Evolutionary conservation across 2,329 filamentous ascomycete species (phyloP).

Genomic region (Arachnomyces sp.): DNA sequence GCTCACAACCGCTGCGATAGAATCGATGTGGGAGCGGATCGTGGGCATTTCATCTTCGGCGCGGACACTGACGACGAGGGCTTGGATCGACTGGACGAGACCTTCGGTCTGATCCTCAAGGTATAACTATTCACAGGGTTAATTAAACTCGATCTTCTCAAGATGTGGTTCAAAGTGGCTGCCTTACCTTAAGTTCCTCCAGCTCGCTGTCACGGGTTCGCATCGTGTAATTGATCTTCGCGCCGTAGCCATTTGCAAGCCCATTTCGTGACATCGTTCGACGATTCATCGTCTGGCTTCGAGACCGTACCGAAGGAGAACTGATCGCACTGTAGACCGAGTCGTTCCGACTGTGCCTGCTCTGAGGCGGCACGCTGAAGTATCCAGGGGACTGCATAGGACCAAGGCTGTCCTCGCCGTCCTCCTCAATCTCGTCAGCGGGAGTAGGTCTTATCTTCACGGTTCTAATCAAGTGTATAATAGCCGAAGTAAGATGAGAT

Average conservation of each 20-base stretch:
- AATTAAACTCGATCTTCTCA: conserved; percentile 4
- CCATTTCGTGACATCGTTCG: conserved; percentile 22
- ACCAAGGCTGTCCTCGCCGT: conserved; percentile 55
- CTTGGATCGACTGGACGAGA: conserved; percentile 72
- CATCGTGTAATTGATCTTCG: conserved; percentile 35
- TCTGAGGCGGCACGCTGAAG: conserved; percentile 51
- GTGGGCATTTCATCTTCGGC: conserved; percentile 55
- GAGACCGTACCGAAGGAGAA: conserved; percentile 47
- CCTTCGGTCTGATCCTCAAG: conserved; percentile 75
- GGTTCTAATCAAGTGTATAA: conserved; percentile 75
- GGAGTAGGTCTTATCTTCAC: conserved; percentile 79
- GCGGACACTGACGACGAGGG: conserved; percentile 67
- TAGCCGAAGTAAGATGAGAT: conserved; percentile 75
- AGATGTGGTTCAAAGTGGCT: too few relatives aligned
- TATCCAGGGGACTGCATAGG: conserved; percentile 63
- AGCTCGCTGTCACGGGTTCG: conserved; percentile 42
- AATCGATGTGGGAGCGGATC: conserved; percentile 61
- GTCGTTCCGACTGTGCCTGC: conserved; percentile 55
- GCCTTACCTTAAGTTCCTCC: conserved; percentile 53
- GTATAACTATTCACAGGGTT: conserved; percentile 56
- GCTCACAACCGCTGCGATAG: conserved; percentile 63
- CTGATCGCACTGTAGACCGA: conserved; percentile 68
- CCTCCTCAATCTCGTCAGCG: conserved; percentile 66
- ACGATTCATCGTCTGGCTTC: conserved; percentile 25
- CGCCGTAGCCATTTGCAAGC: conserved; percentile 23